A percentile compares a stretch with the other conserved stretches of the same genome.
phyloP scores from a whole-genome alignment of 768 basidiomycete species.

The Boletus subcaerulescens region DNA sequence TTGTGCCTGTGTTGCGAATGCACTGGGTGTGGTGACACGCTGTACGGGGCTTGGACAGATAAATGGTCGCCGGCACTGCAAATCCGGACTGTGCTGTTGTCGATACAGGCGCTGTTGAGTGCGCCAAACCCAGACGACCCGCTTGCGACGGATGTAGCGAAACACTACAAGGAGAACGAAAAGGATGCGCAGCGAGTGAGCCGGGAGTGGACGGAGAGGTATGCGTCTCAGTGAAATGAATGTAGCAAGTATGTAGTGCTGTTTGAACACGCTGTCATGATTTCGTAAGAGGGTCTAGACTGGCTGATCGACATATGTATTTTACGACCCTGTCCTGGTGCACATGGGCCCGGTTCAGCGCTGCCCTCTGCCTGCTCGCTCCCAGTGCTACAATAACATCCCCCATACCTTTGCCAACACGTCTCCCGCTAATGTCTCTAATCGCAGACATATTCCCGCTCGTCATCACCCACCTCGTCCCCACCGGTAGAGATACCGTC shows the following conservation, averaged over 20 bases:
- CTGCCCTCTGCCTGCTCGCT: conserved; percentile 10
- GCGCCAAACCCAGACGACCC: conserved; percentile 98
- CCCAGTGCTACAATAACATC: neutral
- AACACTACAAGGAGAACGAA: conserved; percentile 98
- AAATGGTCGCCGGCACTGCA: conserved; percentile 99
- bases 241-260: neutral
- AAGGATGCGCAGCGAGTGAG: conserved; percentile 89
- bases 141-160: conserved; percentile 91
- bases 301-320: conserved; percentile 13
- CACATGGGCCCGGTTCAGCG: neutral
- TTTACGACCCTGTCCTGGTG: conserved; percentile 12
- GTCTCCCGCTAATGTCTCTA: conserved; percentile 22
- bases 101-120: conserved; percentile 93
- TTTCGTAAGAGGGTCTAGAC: conserved; percentile 21
- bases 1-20: conserved; percentile 1
- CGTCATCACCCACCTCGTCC: conserved; percentile 28
- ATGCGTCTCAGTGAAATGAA: conserved; percentile 46
- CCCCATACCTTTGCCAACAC: no score
- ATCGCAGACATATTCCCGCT: conserved; percentile 36
- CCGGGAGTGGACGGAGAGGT: conserved; percentile 93
- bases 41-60: conserved; percentile 45
- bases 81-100: conserved; percentile 95
- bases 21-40: neutral
- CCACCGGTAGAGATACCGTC: neutral
- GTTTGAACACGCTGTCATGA: conserved; percentile 2